Percentiles rank a stretch among this genome's conserved stretches.
Conservation (phyloP, 2,329 filamentous ascomycete species). For the Rutstroemia sp. region DNA sequence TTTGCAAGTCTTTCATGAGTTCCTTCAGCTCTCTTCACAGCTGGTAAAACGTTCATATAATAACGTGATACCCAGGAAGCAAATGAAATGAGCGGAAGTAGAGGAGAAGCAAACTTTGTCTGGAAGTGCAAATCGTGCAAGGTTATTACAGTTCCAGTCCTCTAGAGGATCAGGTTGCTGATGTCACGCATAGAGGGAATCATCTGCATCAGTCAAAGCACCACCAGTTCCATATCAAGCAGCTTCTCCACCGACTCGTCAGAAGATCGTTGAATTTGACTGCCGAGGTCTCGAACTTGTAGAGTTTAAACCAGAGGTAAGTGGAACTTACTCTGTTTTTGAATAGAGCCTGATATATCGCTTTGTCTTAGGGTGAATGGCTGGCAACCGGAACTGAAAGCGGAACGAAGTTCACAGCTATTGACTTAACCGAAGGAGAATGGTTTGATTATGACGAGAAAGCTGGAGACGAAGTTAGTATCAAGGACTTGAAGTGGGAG, state of each 20-base stretch:
- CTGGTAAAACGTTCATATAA: background rate
- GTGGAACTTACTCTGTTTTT: constrained; percentile 14
- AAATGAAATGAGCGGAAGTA: constrained; percentile 86
- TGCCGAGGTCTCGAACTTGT: constrained; percentile 89
- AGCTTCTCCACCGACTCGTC: constrained; percentile 61
- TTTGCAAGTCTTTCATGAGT: constrained; percentile 50
- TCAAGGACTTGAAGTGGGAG: constrained; percentile 83
- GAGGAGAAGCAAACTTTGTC: constrained; percentile 98
- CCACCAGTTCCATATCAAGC: constrained; percentile 66
- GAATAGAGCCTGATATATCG: background rate
- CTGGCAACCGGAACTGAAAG: constrained; percentile 76
- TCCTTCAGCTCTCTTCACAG: no score
- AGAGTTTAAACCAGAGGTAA: constrained; percentile 83
- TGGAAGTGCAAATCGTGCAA: constrained; percentile 99
- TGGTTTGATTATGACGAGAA: constrained; percentile 99
- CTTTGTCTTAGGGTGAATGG: constrained; percentile 69
- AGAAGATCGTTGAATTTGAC: constrained; percentile 84
- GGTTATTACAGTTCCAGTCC: constrained; percentile 42
- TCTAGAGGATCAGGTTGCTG: background rate
- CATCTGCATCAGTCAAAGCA: constrained; percentile 75
- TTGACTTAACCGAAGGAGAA: constrained; percentile 83
- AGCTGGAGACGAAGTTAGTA: constrained; percentile 81
- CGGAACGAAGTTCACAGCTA: constrained; percentile 68
- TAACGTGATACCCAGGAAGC: constrained; percentile 52
- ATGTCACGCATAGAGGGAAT: constrained; percentile 55